Conservation (phyloP, 1,284 basidiomycete species). For the Xerocomus nothofagi region DNA sequence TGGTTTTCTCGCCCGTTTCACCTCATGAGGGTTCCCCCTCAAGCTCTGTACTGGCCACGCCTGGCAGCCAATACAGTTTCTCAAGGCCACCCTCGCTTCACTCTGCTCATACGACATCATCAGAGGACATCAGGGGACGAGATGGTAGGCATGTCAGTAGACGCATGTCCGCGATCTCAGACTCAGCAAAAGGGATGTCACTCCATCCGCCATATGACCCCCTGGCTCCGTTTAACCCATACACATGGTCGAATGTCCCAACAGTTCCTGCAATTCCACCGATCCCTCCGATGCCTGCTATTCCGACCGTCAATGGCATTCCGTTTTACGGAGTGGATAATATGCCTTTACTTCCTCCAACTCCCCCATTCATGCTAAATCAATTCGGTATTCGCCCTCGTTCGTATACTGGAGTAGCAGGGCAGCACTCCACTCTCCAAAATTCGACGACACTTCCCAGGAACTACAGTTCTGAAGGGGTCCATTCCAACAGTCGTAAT, state of each 20-base stretch:
- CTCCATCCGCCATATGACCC: constrained; percentile 37
- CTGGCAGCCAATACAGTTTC: constrained; percentile 34
- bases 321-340: constrained; percentile 48
- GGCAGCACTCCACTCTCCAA: constrained; percentile 26
- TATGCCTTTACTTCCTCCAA: constrained; percentile 70
- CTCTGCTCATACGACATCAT: constrained; percentile 48
- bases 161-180: constrained; percentile 47
- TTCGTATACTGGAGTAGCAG: constrained; percentile 21
- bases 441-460: constrained; percentile 19
- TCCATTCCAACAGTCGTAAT: constrained; percentile 17
- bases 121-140: constrained; percentile 52
- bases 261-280: constrained; percentile 29
- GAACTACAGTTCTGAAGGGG: constrained; percentile 28
- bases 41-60: constrained; percentile 44
- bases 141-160: constrained; percentile 39
- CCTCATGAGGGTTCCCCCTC: constrained; percentile 43
- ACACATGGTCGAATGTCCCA: constrained; percentile 34
- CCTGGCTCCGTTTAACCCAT: constrained; percentile 39
- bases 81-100: constrained; percentile 56
- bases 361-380: constrained; percentile 73
- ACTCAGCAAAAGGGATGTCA: constrained; percentile 36
- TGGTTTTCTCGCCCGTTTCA: constrained; percentile 32
- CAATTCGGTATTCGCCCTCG: constrained; percentile 39
- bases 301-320: constrained; percentile 33
- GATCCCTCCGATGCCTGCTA: constrained; percentile 30